Evolutionary conservation across 495 filamentous ascomycete species (phyloP), one percentile per base, ranked within the genome.

Genomic region (Penicillium flavigenum): DNA sequence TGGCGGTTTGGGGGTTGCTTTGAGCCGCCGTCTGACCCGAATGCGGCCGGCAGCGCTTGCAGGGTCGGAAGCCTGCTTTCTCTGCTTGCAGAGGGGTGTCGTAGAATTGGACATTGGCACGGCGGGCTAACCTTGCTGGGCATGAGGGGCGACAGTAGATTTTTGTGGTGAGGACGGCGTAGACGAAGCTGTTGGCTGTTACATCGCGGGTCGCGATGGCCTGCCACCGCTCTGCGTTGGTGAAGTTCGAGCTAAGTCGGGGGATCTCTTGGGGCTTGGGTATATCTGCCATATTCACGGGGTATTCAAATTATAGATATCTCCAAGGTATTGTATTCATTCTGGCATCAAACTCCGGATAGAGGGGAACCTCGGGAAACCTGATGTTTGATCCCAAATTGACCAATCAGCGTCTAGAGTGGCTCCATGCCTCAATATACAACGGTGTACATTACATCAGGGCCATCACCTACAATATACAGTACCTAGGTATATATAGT

Each of bases 61-160:
- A 88, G 14, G 84, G 63, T 41, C 84, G 72, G 58, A 81, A 87
- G 0, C 85, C 86, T 17, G 76, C 83, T 3, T 65, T 61, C 63
- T 80, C 74, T 17, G 86, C 86, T 52, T 81, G 76, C 1, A 73
- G 64, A n/a, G 81, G 69, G 7, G 75, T 79, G 41, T 80, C 70
- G 67, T 81, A 83, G 70, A 87, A 88, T 14, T 68, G 63, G 47
- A 88, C 76, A 57, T 88, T 86, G 34, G 81, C 79, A 19, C 85
- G 79, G 16, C 84, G 77, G 9, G 86, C 84, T 19, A 86, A 78
- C 4, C 86, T 81, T 5, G 82, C 78, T 2, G 81, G 70, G 51
- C 85, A 88, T 8, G 77, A 81, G 5, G 85, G 81, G 2, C 84
- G 81, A 61, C 86, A 89, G 68, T 83, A 88, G 43, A 87, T 85